A percentile compares a stretch with the other conserved stretches of the same genome.
phyloP scores from a whole-genome alignment of 2,329 filamentous ascomycete species.

The Blastomyces silverae region DNA sequence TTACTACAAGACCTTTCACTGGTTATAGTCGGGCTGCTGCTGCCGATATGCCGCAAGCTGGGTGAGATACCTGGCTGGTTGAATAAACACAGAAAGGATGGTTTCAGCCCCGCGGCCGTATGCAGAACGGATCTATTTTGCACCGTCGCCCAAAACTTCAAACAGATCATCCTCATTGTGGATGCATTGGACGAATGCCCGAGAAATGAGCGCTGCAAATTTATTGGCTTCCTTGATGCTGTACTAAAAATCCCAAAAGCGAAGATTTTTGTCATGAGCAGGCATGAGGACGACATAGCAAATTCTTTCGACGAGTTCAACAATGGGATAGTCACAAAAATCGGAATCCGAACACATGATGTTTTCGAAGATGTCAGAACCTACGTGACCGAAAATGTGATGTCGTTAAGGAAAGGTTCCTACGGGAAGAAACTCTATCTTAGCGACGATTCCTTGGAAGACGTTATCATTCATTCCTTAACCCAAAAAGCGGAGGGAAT shows the following conservation, averaged over 20 bases:
- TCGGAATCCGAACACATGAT: neutral
- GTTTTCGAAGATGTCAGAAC: conserved; percentile 4
- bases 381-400: conserved; percentile 6
- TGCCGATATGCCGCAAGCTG: conserved; percentile 2
- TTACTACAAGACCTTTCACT: neutral
- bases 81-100: neutral
- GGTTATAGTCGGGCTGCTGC: conserved; percentile 9
- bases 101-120: neutral
- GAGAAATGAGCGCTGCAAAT: neutral
- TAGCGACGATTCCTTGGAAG: conserved; percentile 5
- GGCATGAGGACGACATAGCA: conserved; percentile 2
- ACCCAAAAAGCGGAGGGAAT: conserved; percentile 3
- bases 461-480: conserved; percentile 1
- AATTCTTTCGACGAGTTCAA: neutral
- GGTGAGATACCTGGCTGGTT: neutral
- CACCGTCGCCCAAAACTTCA: neutral
- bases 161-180: conserved; percentile 6
- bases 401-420: neutral
- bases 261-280: conserved; percentile 7
- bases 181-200: conserved; percentile 14
- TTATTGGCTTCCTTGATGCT: conserved; percentile 2
- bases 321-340: neutral
- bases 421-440: neutral
- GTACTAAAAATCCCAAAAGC: neutral
- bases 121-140: conserved; percentile 4